Base-by-base conservation (phyloP, 2,329 filamentous ascomycete species). In the Penicillium sp. region DNA sequence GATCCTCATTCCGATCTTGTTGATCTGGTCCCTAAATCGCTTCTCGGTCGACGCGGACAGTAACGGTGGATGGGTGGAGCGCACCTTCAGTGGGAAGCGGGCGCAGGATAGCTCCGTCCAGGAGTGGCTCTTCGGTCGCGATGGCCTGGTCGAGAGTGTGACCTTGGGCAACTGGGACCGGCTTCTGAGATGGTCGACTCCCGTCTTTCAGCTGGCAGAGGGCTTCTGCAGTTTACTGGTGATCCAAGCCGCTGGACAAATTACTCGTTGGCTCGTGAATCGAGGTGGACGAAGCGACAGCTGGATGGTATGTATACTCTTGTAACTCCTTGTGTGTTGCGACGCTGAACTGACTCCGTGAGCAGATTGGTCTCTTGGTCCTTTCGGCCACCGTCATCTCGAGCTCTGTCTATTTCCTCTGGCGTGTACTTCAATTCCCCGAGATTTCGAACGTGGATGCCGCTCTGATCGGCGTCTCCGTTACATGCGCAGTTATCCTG, bases 201-300 rank as follows among this genome's bases (percentile, higher is more conserved):
- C 93, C 0, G 81, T 95, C 44, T 98, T 97, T 75, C 93, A 98
- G 73, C 78, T 98, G 7, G 82, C 88, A 45, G 93, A 98, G 71
- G 93, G 93, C 6, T 98, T 98, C 74, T 97, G 93, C 77, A 97
- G 89, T 65, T 75, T 98, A 61, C 75, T 97, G 49, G 91, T 97
- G 57, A 97, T 98, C 50, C 93, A 98, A 72, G 89, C 91, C 15
- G 86, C 88, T 12, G 93, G 93, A 0, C 92, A 96, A 69, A 90
- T 97, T 58, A 95, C 93, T 18, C 82, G 89, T 69, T 97, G 90
- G 86, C 81, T 97, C 27, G 92, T 97, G 47, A 97, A 97, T 72
- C 79, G 88, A 63, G 75, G 76, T 57, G 90, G 92, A 63, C 83
- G 89, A 64, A 95, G 91, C 64, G 93, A 98, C 73, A 95, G 86